phyloP scores from a whole-genome alignment of 2,329 filamentous ascomycete species.

The Chaetothyriales sp. region DNA sequence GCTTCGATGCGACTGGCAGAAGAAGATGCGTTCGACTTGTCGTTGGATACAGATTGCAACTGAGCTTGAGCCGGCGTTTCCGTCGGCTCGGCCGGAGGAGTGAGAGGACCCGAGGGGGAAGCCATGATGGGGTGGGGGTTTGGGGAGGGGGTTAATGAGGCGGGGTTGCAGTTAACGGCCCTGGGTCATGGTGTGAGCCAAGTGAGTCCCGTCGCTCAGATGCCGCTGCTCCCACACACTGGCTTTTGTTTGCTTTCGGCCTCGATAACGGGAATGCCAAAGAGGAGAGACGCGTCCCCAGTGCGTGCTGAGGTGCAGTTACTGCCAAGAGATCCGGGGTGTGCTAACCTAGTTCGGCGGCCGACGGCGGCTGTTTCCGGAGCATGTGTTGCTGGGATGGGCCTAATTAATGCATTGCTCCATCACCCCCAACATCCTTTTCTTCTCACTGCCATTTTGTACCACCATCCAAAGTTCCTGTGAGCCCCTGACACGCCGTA shows the following conservation, averaged over 20 bases:
- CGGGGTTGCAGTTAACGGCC: background rate
- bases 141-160: too few species aligned
- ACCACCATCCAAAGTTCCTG: background rate
- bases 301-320: too few species aligned
- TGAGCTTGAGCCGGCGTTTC: constrained; percentile 15
- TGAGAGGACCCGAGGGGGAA: constrained; percentile 23
- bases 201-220: background rate
- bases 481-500: background rate
- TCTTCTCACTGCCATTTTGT: background rate
- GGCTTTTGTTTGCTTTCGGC: too few species aligned
- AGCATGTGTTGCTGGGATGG: background rate
- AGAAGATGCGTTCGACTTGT: constrained; percentile 6
- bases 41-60: constrained; percentile 12
- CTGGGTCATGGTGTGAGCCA: background rate
- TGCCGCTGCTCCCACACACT: too few species aligned
- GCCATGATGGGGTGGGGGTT: constrained; percentile 4
- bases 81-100: constrained; percentile 29
- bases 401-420: background rate
- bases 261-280: too few species aligned
- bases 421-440: constrained; percentile 10
- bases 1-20: constrained; percentile 12
- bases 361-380: background rate
- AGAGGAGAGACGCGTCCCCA: too few species aligned
- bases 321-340: background rate
- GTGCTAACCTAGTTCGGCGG: background rate